Base-by-base conservation (phyloP, 179 eudicot genomes). In the Vitellaria paradoxa region DNA sequence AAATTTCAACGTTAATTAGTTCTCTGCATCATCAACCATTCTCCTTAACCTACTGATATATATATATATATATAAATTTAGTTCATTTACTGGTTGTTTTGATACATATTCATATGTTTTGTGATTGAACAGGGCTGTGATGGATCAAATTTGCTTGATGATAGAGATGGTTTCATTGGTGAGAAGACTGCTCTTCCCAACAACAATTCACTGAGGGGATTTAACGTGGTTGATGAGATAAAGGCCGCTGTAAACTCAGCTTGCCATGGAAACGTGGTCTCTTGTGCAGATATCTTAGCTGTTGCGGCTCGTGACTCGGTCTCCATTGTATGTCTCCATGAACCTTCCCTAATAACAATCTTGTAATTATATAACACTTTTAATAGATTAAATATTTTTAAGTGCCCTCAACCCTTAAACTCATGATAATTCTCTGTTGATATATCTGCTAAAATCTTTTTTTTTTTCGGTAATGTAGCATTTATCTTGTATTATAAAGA, bases 281-380 rank as follows among this genome's bases (percentile, higher is more conserved):
- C 88, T 15, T 86, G 88, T 77, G 86, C 88, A 21, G 88, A 86
- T 81, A 74, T 86, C 30, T 82, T 86, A n/a, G 83, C 88, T 20
- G 65, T 86, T 53, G 86, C 83, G 0, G 85, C 88, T 50, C 80
- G 88, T 15, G 84, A 86, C 63, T 70, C 88, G 0, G 78, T 79
- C 60, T 65, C 13, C 73, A 77, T 78, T 52, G 88, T 83, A 76
- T 73, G 83, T 69, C 24, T 7, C 30, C 6, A 20, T 26, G 12
- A 30, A 47, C 62, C 23, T 57, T 57, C 56, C 56, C 56, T 9
- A 9, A 52, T 3, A 12, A 0, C 24, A n/a, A n/a, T n/a, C n/a
- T n/a, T n/a, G n/a, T n/a, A n/a, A n/a, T n/a, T n/a, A n/a, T n/a
- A n/a, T n/a, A 7, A 30, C n/a, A 65, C n/a, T n/a, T n/a, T n/a